A percentile compares a stretch with the other conserved stretches of the same genome.
Conservation (phyloP, 495 filamentous ascomycete genomes). For the Xeromyces bisporus region DNA sequence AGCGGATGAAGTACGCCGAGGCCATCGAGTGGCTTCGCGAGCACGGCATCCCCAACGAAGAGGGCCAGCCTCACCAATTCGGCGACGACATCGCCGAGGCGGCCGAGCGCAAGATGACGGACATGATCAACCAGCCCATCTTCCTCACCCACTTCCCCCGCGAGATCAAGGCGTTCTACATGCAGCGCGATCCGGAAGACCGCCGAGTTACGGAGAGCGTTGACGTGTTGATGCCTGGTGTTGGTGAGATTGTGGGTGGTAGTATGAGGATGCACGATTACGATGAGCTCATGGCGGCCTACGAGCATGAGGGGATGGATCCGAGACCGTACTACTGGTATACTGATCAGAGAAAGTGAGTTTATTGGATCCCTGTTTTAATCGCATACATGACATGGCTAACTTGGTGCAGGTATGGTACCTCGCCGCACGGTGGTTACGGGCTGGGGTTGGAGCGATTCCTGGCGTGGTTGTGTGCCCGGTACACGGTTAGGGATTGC, state of each 20-base stretch:
- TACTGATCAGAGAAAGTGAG: conserved; percentile 93
- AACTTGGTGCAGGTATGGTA: conserved; percentile 54
- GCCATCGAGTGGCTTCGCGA: conserved; percentile 86
- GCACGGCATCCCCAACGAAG: conserved; percentile 83
- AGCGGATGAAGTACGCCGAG: conserved; percentile 86
- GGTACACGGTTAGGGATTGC: conserved; percentile 78
- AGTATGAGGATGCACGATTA: conserved; percentile 92
- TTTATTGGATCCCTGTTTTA: conserved; percentile 10
- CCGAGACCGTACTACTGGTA: conserved; percentile 95
- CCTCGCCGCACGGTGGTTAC: conserved; percentile 87
- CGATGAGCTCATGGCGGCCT: conserved; percentile 81
- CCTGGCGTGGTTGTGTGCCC: conserved; percentile 87
- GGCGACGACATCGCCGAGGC: conserved; percentile 98
- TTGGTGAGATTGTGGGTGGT: conserved; percentile 93
- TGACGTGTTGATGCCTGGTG: conserved; percentile 88
- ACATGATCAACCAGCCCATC: conserved; percentile 85
- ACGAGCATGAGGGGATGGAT: conserved; percentile 72
- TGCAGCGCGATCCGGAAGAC: conserved; percentile 79
- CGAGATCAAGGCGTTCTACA: conserved; percentile 99
- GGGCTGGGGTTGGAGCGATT: conserved; percentile 92
- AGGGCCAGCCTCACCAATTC: conserved; percentile 74
- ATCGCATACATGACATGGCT: not conserved
- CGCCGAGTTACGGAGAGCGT: conserved; percentile 88
- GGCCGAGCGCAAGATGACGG: conserved; percentile 92
- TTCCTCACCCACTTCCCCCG: conserved; percentile 94